Base-by-base conservation (phyloP, 2,329 filamentous ascomycete genomes). In the Fusarium torreyae region DNA sequence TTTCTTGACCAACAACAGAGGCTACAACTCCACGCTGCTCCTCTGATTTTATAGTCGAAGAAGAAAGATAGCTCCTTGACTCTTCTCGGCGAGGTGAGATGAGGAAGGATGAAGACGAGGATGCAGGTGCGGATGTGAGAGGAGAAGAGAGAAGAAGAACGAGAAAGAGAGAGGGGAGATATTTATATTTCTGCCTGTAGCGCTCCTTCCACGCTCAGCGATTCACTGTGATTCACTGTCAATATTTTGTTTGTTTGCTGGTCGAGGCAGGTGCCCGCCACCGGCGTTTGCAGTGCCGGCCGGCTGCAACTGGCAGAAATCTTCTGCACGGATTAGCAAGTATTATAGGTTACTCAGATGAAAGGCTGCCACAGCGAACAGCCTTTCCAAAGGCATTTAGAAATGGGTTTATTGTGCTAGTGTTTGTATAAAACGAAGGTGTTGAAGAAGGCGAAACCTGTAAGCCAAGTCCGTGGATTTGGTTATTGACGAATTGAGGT, bases 11-110 rank as follows among this genome's bases (percentile, higher is more conserved):
- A 44, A 56, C 40, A 46, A 36, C 26, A 69, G 52, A 54, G 56
- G 36, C 24, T 20, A 59, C 60, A 69, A 57, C 66, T 62, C 51
- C n/a, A 57, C 31, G 66, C 26, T 70, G 55, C 50, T 70, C 42
- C 60, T 59, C 58, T 66, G 42, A 34, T 34, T 6, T 17, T 36
- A 61, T 44, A 42, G 20, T 54, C 31, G 39, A 64, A 42, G 24
- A 40, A 46, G 24, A 42, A 49, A 36, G 33, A 31, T 36, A 17
- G 18, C 20, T 43, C 38, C 42, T 24, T 39, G 20, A 18, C n/a
- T 42, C 34, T 40, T 24, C 44, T 63, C 55, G 40, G 38, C 11
- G 22, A 61, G 26, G 24, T 5, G 31, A 39, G 46, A 18, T 22
- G 39, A 43, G 43, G 24, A 33, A 59, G 33, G 26, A 24, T 24